phyloP scores from a whole-genome alignment of 495 filamentous ascomycete species.

The Ramalina intermedia region DNA sequence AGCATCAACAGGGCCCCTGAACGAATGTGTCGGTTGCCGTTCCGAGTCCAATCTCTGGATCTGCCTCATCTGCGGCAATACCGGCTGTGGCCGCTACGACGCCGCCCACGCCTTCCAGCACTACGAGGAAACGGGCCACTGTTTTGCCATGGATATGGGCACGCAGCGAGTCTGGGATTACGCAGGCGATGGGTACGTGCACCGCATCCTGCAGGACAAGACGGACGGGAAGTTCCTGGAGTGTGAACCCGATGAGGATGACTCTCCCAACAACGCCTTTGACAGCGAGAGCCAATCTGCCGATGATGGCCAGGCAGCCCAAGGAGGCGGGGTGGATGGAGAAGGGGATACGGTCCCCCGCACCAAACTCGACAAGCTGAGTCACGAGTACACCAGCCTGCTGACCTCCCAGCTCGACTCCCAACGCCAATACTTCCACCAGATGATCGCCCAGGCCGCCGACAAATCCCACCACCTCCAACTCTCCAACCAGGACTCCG shows the following conservation, averaged over 20 bases:
- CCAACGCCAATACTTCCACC: constrained; percentile 88
- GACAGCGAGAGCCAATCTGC: constrained; percentile 17
- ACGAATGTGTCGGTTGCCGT: constrained; percentile 60
- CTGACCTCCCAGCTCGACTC: constrained; percentile 82
- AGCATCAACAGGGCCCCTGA: constrained; percentile 4
- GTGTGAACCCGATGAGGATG: constrained; percentile 35
- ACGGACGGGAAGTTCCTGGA: constrained; percentile 83
- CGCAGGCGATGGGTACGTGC: constrained; percentile 83
- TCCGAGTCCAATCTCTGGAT: constrained; percentile 78
- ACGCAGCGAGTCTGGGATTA: constrained; percentile 98
- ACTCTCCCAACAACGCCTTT: constrained; percentile 13
- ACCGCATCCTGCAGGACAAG: constrained; percentile 85
- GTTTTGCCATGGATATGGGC: constrained; percentile 80
- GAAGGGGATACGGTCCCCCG: constrained; percentile 41
- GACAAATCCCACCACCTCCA: constrained; percentile 76
- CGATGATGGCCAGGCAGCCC: constrained; percentile 32
- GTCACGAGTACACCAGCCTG: constrained; percentile 85
- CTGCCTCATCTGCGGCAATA: constrained; percentile 82
- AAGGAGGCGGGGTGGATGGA: constrained; percentile 18
- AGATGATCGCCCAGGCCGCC: constrained; percentile 75
- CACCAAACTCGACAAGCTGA: constrained; percentile 84
- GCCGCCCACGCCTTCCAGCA: constrained; percentile 86
- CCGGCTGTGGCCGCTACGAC: constrained; percentile 91
- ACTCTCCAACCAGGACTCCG: constrained; percentile 47
- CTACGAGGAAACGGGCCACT: constrained; percentile 78